A percentile compares a stretch with the other conserved stretches of the same genome.
phyloP scores from a whole-genome alignment of 1,284 basidiomycete genomes.

The Irpex sp. region DNA sequence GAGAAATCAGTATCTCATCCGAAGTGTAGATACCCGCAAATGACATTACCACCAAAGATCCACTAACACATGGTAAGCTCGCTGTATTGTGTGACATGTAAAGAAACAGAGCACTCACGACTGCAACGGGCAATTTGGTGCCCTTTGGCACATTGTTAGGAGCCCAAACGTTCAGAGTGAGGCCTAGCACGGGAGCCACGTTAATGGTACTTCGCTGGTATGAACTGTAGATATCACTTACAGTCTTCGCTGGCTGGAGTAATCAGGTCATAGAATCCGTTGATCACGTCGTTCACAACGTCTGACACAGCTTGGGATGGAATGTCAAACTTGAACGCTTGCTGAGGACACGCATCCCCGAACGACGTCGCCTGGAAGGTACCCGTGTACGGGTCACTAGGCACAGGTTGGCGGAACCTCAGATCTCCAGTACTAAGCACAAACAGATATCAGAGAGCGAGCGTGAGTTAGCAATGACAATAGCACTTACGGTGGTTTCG shows the following conservation, averaged over 20 bases:
- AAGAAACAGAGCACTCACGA: slow-evolving; percentile 42
- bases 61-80: slow-evolving; percentile 41
- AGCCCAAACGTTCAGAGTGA: slow-evolving; percentile 64
- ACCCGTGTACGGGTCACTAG: slow-evolving; percentile 49
- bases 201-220: not conserved
- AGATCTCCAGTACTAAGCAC: slow-evolving; percentile 22
- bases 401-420: slow-evolving; percentile 56
- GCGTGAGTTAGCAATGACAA: not conserved
- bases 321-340: slow-evolving; percentile 37
- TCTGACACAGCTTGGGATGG: slow-evolving; percentile 19
- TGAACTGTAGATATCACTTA: slow-evolving; percentile 4
- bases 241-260: slow-evolving; percentile 27
- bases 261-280: not conserved
- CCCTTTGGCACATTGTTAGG: slow-evolving; percentile 44
- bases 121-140: slow-evolving; percentile 62
- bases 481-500: slow-evolving; percentile 31
- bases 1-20: slow-evolving; percentile 6
- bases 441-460: not conserved
- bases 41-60: slow-evolving; percentile 55
- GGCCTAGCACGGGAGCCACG: slow-evolving; percentile 42
- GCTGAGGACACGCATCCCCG: slow-evolving; percentile 61
- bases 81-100: not conserved
- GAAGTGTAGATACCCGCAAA: slow-evolving; percentile 9
- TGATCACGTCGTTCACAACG: slow-evolving; percentile 6
- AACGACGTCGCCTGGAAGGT: slow-evolving; percentile 47